A percentile compares a stretch with the other conserved stretches of the same genome.
phyloP scores from a whole-genome alignment of 306 rosid genomes.

The Cicer cuneatum region DNA sequence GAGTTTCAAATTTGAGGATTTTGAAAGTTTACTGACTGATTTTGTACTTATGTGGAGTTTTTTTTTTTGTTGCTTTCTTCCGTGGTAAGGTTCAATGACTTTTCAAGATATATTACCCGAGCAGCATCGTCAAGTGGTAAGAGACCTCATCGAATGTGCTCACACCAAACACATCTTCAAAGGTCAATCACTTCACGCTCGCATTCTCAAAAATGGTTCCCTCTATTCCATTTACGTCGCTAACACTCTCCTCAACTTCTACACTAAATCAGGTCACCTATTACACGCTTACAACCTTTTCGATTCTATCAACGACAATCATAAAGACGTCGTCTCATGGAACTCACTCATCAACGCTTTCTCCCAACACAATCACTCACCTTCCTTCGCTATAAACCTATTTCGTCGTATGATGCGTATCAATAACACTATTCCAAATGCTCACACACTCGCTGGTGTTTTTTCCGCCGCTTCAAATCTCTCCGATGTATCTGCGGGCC shows the following conservation, averaged over 20 bases:
- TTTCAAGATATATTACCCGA: conserved; percentile 35
- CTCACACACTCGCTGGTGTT: conserved; percentile 73
- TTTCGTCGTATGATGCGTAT: conserved; percentile 67
- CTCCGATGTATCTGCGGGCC: conserved; percentile 46
- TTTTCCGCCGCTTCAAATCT: conserved; percentile 61
- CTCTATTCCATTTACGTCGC: conserved; percentile 52
- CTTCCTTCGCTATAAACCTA: conserved; percentile 53
- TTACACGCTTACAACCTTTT: conserved; percentile 57
- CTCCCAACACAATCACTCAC: conserved; percentile 51
- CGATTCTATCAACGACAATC: conserved; percentile 33
- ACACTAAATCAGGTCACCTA: conserved; percentile 61
- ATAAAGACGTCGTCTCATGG: conserved; percentile 77
- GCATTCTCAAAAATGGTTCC: conserved; percentile 48
- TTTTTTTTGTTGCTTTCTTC: too few relatives aligned
- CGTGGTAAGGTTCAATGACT: not conserved
- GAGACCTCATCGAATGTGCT: conserved; percentile 45
- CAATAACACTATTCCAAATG: conserved; percentile 55
- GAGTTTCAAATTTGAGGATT: too few relatives aligned
- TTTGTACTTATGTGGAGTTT: too few relatives aligned
- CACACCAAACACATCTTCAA: conserved; percentile 48
- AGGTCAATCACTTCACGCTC: conserved; percentile 68
- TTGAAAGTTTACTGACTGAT: too few relatives aligned
- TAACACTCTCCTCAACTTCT: conserved; percentile 66
- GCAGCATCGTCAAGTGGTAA: conserved; percentile 44
- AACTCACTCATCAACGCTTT: conserved; percentile 77